phyloP scores from a whole-genome alignment of 768 basidiomycete genomes.

The Kwoniella pini region DNA sequence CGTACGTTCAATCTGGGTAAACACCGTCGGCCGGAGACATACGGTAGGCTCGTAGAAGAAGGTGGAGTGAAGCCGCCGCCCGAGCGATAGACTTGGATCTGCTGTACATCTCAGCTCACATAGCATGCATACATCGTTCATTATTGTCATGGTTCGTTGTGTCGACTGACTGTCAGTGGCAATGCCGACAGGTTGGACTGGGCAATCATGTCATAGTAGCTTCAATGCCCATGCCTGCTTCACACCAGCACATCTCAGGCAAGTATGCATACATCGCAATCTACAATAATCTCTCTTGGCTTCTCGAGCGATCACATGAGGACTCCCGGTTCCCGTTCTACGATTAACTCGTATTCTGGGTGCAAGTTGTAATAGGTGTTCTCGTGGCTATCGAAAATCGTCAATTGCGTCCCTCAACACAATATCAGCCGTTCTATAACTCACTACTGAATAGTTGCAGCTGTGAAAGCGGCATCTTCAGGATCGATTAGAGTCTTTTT shows the following conservation, averaged over 20 bases:
- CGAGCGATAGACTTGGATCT: too few relatives aligned
- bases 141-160: too few relatives aligned
- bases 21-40: slow-evolving; percentile 49
- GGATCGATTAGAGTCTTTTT: slow-evolving; percentile 30
- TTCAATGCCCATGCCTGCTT: too few relatives aligned
- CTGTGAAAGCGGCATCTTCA: slow-evolving; percentile 37
- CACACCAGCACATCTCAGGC: too few relatives aligned
- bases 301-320: slow-evolving; percentile 4
- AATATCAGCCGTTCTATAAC: too few relatives aligned
- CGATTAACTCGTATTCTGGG: slow-evolving; percentile 33
- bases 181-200: too few relatives aligned
- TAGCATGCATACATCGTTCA: not conserved
- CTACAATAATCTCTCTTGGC: too few relatives aligned
- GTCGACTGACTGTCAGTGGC: too few relatives aligned
- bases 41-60: slow-evolving; percentile 35
- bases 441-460: slow-evolving; percentile 37
- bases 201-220: too few relatives aligned
- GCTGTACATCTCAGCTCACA: too few relatives aligned
- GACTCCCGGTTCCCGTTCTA: slow-evolving; percentile 28
- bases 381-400: slow-evolving; percentile 31
- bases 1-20: slow-evolving; percentile 51
- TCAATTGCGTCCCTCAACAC: too few relatives aligned
- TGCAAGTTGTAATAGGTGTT: slow-evolving; percentile 36
- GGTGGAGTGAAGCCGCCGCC: slow-evolving; percentile 46
- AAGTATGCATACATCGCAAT: too few relatives aligned